These are phyloP conservation scores for Physcia stellaris DNA, from an alignment of 495 filamentous ascomycete species.

Conservation along the genomic window DNA sequence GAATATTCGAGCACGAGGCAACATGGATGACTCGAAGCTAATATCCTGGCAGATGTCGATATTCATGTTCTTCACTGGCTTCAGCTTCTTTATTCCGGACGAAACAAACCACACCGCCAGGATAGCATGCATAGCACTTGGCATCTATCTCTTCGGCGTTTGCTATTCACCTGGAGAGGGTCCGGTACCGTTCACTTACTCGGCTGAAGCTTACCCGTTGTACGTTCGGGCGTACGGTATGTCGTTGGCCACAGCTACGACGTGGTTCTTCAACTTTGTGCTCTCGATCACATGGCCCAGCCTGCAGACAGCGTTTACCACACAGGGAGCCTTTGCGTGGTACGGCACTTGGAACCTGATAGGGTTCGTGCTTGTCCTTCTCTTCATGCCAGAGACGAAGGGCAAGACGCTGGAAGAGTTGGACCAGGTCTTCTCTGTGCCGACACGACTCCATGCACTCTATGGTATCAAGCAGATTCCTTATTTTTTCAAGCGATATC, in stretches of 20 bases:
- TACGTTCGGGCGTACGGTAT: constrained; percentile 62
- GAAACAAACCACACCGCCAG: constrained; percentile 26
- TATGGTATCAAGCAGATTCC: constrained; percentile 28
- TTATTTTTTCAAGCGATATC: constrained; percentile 34
- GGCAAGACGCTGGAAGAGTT: constrained; percentile 30
- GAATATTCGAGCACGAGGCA: too few species aligned
- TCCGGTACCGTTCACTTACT: constrained; percentile 75
- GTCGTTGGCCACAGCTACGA: constrained; percentile 53
- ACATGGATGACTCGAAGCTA: too few species aligned
- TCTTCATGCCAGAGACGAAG: constrained; percentile 34
- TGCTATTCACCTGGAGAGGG: constrained; percentile 72
- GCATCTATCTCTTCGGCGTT: constrained; percentile 62
- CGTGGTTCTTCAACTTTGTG: constrained; percentile 57
- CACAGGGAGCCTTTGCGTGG: constrained; percentile 48
- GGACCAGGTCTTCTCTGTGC: constrained; percentile 31
- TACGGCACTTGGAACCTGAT: constrained; percentile 37
- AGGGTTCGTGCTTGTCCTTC: constrained; percentile 23
- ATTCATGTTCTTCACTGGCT: constrained; percentile 65
- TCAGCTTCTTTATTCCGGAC: constrained; percentile 61
- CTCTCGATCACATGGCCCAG: constrained; percentile 54
- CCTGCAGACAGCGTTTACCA: constrained; percentile 36
- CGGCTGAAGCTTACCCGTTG: constrained; percentile 66
- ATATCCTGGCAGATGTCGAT: too few species aligned
- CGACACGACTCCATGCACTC: constrained; percentile 25
- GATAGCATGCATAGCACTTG: constrained; percentile 47